phyloP scores from a whole-genome alignment of 768 basidiomycete genomes.

The Boletus eberwhitei region DNA sequence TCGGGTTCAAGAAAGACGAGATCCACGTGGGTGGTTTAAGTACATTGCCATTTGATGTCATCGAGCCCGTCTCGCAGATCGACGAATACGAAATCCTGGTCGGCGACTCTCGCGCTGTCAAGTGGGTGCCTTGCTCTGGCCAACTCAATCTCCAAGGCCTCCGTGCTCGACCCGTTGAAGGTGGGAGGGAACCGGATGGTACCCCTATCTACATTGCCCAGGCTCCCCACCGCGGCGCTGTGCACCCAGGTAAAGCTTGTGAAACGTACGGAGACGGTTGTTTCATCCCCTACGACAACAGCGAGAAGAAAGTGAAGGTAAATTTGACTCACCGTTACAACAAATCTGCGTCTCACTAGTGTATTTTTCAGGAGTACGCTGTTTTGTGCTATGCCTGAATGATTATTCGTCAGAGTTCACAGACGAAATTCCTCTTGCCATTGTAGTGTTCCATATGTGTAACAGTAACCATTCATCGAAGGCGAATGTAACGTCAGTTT shows the following conservation, averaged over 20 bases:
- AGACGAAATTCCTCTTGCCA: not conserved
- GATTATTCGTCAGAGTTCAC: not conserved
- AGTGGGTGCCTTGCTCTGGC: conserved; percentile 54
- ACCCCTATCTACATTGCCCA: conserved; percentile 57
- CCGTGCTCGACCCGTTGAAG: conserved; percentile 57
- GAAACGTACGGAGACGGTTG: conserved; percentile 50
- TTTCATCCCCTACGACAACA: conserved; percentile 51
- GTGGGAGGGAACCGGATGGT: conserved; percentile 63
- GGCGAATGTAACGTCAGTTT: not conserved
- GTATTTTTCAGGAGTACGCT: conserved; percentile 35
- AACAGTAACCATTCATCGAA: conserved; percentile 2
- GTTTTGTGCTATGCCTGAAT: conserved; percentile 37
- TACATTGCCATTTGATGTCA: not conserved
- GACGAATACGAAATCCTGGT: conserved; percentile 69
- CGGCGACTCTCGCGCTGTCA: conserved; percentile 52
- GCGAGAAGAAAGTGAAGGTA: conserved; percentile 53
- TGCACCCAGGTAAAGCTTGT: conserved; percentile 65
- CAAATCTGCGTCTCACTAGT: not conserved
- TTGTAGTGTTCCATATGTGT: conserved; percentile 5
- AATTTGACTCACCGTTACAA: not conserved
- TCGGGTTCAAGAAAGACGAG: conserved; percentile 60
- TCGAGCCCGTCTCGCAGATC: conserved; percentile 38
- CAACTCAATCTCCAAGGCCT: conserved; percentile 43
- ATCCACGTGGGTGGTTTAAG: conserved; percentile 44
- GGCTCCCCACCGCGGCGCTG: conserved; percentile 48